phyloP scores from a whole-genome alignment of 1,284 basidiomycete genomes.

The Leccinum pachyderme region DNA sequence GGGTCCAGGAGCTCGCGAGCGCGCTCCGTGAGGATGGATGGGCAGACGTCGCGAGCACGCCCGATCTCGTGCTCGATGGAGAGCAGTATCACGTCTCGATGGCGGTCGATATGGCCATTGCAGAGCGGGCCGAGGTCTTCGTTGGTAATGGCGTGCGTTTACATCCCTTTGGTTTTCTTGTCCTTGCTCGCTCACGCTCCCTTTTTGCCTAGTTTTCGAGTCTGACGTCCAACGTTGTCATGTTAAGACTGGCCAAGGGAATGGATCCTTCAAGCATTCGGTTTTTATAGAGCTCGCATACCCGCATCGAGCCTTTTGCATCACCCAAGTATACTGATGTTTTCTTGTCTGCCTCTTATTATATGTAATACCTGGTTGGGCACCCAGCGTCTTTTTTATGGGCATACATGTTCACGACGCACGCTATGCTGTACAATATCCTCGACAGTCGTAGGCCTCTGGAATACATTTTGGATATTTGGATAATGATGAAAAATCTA shows the following conservation, averaged over 20 bases:
- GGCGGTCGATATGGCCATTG: conserved; percentile 72
- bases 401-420: too few relatives aligned
- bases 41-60: conserved; percentile 43
- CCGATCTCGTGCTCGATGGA: conserved; percentile 42
- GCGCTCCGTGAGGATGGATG: conserved; percentile 51
- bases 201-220: conserved; percentile 50
- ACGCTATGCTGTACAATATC: too few relatives aligned
- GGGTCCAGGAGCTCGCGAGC: conserved; percentile 45
- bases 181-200: not conserved
- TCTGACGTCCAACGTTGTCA: conserved; percentile 52
- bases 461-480: too few relatives aligned
- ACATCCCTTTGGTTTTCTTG: conserved; percentile 13
- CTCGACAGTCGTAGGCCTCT: too few relatives aligned
- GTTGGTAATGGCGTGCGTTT: conserved; percentile 64
- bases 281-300: conserved; percentile 38
- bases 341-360: not conserved
- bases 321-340: not conserved
- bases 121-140: conserved; percentile 65
- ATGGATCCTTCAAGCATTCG: conserved; percentile 38
- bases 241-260: conserved; percentile 51
- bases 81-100: conserved; percentile 55
- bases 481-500: too few relatives aligned
- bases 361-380: not conserved
- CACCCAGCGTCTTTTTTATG: not conserved
- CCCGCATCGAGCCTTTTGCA: not conserved